phyloP scores from a whole-genome alignment of 495 filamentous ascomycete genomes.

The Astrocystis sublimbata region DNA sequence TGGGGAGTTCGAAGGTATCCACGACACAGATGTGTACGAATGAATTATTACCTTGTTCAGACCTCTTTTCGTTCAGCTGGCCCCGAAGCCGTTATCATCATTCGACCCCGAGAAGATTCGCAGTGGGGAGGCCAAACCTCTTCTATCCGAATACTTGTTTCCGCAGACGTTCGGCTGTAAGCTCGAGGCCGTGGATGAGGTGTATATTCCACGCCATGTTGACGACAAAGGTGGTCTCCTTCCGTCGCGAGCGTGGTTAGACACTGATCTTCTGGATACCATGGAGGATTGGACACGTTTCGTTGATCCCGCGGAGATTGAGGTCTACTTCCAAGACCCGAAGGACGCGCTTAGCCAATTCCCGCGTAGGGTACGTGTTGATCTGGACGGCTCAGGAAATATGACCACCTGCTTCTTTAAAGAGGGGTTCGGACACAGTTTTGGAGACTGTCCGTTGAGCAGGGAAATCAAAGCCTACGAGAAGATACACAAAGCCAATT shows the following conservation, averaged over 20 bases:
- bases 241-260: neutral
- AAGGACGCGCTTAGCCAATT: conserved; percentile 10
- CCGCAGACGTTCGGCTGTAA: conserved; percentile 17
- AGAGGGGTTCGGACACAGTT: conserved; percentile 3
- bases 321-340: conserved; percentile 18
- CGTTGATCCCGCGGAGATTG: conserved; percentile 13
- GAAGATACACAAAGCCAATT: conserved; percentile 8
- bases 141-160: conserved; percentile 25
- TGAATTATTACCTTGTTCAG: conserved; percentile 15
- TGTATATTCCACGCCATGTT: conserved; percentile 14
- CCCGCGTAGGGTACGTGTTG: conserved; percentile 19
- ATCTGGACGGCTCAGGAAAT: conserved; percentile 12
- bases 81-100: conserved; percentile 18
- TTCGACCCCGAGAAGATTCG: conserved; percentile 22
- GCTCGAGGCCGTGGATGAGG: conserved; percentile 20
- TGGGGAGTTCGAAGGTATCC: conserved; percentile 9
- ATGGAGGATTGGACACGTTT: conserved; percentile 15
- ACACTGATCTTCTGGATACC: neutral
- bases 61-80: conserved; percentile 19
- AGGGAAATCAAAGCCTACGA: conserved; percentile 25
- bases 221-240: conserved; percentile 8
- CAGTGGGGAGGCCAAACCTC: conserved; percentile 19
- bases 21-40: neutral
- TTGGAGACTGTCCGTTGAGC: conserved; percentile 4
- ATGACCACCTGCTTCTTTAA: conserved; percentile 23